Evolutionary conservation across 345 rosid genomes (phyloP).

Genomic region (Aquilaria yunnanensis): DNA sequence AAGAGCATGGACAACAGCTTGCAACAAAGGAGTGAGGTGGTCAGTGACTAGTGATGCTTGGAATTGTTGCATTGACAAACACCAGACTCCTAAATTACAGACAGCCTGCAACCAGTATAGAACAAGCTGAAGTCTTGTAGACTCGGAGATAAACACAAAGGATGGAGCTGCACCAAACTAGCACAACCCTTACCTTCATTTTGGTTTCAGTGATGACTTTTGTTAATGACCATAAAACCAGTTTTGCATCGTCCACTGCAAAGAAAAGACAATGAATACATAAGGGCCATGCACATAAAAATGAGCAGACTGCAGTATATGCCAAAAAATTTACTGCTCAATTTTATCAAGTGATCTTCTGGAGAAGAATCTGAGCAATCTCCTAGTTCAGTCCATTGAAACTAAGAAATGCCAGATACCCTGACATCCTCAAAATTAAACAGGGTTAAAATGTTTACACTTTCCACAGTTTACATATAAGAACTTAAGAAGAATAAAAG

Average conservation of each 20-base stretch:
- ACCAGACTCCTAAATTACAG: conserved; percentile 54
- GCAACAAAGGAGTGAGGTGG: conserved; percentile 29
- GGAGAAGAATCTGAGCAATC: no score
- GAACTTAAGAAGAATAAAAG: background rate
- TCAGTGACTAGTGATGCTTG: conserved; percentile 19
- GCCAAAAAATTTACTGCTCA: background rate
- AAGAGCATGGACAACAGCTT: conserved; percentile 44
- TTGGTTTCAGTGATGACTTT: conserved; percentile 31
- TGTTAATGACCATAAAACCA: conserved; percentile 30
- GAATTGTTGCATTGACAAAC: conserved; percentile 53
- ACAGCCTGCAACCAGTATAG: conserved; percentile 29
- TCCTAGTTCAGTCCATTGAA: no score
- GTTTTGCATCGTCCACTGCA: conserved; percentile 29
- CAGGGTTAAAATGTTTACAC: background rate
- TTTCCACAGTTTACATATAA: background rate
- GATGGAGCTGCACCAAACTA: background rate
- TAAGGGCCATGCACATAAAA: background rate
- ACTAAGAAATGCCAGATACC: no score
- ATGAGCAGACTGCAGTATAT: no score
- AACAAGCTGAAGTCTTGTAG: conserved; percentile 5
- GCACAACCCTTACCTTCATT: conserved; percentile 31
- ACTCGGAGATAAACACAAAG: no score
- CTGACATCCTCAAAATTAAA: background rate
- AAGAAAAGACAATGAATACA: background rate
- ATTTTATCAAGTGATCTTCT: background rate